Evolutionary conservation across 1,284 basidiomycete genomes (phyloP).

Genomic region (Crepidotus sp.): DNA sequence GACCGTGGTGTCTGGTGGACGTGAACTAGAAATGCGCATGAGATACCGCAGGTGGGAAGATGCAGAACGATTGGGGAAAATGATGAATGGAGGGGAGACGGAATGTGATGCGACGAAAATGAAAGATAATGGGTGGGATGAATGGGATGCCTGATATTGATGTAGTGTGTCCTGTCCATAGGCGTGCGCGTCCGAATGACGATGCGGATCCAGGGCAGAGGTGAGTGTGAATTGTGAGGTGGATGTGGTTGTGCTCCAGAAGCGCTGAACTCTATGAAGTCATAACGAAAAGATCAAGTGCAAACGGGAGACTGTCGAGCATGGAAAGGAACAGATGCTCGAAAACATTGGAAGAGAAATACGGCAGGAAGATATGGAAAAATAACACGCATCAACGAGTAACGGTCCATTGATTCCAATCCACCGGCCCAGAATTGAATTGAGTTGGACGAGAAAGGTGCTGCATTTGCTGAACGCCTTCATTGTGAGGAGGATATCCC

Average conservation of each 20-base stretch:
- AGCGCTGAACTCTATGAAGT: conserved; percentile 3
- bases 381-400: conserved; percentile 16
- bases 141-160: conserved; percentile 3
- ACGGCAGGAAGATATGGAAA: too few relatives aligned
- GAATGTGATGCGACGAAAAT: conserved; percentile 4
- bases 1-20: conserved; percentile 14
- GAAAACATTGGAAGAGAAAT: conserved; percentile 3
- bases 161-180: conserved; percentile 4
- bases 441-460: conserved; percentile 14
- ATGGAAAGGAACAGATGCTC: neutral
- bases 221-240: conserved; percentile 3
- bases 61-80: neutral
- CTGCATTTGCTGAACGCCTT: conserved; percentile 5
- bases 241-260: conserved; percentile 11
- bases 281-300: conserved; percentile 5
- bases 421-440: conserved; percentile 17
- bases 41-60: neutral
- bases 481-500: conserved; percentile 6
- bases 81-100: neutral
- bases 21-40: conserved; percentile 8
- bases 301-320: conserved; percentile 5
- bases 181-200: conserved; percentile 3
- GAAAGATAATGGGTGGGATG: conserved; percentile 8
- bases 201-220: conserved; percentile 11
- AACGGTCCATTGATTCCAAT: conserved; percentile 25